These are phyloP conservation scores for Huntiella omanensis DNA, from an alignment of 2,329 filamentous ascomycete species.

Conservation along the genomic window DNA sequence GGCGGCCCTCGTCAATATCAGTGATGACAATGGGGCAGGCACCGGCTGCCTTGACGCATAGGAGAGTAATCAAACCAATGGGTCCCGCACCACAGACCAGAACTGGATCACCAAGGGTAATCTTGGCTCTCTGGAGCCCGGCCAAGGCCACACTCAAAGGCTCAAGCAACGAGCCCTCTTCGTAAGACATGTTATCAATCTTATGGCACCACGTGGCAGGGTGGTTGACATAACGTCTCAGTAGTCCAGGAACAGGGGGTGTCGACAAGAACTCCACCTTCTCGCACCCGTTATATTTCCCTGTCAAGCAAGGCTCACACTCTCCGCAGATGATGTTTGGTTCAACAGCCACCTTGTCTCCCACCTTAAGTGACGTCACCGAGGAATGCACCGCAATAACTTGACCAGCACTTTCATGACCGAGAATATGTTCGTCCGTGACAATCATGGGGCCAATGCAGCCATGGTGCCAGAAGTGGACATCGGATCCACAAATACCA, in stretches of 20 bases:
- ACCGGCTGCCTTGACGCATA: slow-evolving; percentile 71
- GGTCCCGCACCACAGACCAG: slow-evolving; percentile 85
- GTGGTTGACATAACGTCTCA: slow-evolving; percentile 88
- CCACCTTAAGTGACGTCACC: slow-evolving; percentile 58
- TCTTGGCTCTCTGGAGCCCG: slow-evolving; percentile 63
- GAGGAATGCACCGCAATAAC: slow-evolving; percentile 66
- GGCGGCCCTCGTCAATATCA: slow-evolving; percentile 73
- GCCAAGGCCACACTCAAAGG: slow-evolving; percentile 78
- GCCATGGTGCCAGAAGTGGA: slow-evolving; percentile 94
- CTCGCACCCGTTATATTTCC: slow-evolving; percentile 89
- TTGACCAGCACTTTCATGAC: slow-evolving; percentile 80
- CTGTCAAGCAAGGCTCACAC: slow-evolving; percentile 81
- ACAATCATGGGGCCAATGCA: slow-evolving; percentile 96
- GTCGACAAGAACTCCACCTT: slow-evolving; percentile 75
- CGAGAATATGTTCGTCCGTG: slow-evolving; percentile 70
- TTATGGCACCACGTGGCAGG: slow-evolving; percentile 92
- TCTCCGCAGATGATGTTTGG: slow-evolving; percentile 82
- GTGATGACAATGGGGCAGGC: slow-evolving; percentile 85
- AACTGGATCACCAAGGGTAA: slow-evolving; percentile 70
- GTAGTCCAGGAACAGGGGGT: slow-evolving; percentile 68
- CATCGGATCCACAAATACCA: slow-evolving; percentile 91
- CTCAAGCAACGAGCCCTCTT: slow-evolving; percentile 80
- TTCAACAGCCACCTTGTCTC: slow-evolving; percentile 85
- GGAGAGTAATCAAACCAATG: slow-evolving; percentile 74
- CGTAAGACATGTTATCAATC: slow-evolving; percentile 79